Evolutionary conservation across 495 filamentous ascomycete species (phyloP).

Genomic region (Aspergillus leporis): DNA sequence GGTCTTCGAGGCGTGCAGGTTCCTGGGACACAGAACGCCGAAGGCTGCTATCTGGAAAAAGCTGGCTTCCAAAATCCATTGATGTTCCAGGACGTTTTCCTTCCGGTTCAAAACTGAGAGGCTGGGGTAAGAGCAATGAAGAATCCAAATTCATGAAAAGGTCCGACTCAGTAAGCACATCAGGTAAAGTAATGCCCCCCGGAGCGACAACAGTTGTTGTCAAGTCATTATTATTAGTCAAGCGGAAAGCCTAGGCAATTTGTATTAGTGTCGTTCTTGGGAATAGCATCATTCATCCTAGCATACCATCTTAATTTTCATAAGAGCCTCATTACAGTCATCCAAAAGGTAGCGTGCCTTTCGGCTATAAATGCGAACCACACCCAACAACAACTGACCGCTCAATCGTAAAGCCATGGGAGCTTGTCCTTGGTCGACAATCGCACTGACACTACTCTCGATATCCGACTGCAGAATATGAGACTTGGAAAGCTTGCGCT

Average conservation of each 20-base stretch:
- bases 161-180: slow-evolving; percentile 87
- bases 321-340: slow-evolving; percentile 93
- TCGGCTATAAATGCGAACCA: slow-evolving; percentile 94
- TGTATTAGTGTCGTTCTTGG: slow-evolving; percentile 21
- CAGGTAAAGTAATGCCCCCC: slow-evolving; percentile 76
- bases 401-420: slow-evolving; percentile 93
- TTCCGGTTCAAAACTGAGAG: slow-evolving; percentile 57
- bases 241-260: slow-evolving; percentile 66
- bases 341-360: slow-evolving; percentile 95
- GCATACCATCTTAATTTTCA: slow-evolving; percentile 96
- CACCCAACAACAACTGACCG: slow-evolving; percentile 90
- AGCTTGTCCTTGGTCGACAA: slow-evolving; percentile 89
- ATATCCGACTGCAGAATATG: slow-evolving; percentile 92
- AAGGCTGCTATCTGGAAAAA: slow-evolving; percentile 62
- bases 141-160: slow-evolving; percentile 75
- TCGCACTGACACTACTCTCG: slow-evolving; percentile 88
- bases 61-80: slow-evolving; percentile 64
- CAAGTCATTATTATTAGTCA: slow-evolving; percentile 77
- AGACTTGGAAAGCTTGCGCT: slow-evolving; percentile 95
- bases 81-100: slow-evolving; percentile 54
- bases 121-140: slow-evolving; percentile 70
- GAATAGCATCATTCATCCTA: neutral
- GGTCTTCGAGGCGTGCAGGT: slow-evolving; percentile 50
- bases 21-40: slow-evolving; percentile 52
- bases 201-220: slow-evolving; percentile 66